A percentile compares a stretch with the other conserved stretches of the same genome.
Evolutionary conservation across 768 basidiomycete species (phyloP).

Genomic region (Basidioascus undulatus): DNA sequence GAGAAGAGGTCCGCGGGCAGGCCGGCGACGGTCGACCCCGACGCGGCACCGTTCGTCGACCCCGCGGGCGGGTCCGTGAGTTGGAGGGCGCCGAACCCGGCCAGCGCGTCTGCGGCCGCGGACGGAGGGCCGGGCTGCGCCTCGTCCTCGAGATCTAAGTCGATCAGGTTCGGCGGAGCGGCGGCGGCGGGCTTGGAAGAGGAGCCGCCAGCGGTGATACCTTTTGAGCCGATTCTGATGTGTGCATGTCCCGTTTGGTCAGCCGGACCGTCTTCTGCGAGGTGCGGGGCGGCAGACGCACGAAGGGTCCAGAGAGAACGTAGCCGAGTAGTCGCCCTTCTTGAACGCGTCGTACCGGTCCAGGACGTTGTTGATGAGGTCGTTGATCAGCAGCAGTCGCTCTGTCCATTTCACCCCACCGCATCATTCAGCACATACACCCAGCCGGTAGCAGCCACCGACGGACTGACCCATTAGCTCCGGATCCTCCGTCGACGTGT

Average conservation of each 20-base stretch:
- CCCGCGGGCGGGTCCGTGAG: too few species aligned
- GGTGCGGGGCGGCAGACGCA: slow-evolving; percentile 9
- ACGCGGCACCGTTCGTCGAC: too few species aligned
- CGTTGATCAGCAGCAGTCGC: slow-evolving; percentile 84
- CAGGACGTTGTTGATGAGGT: slow-evolving; percentile 84
- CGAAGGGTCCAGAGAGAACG: slow-evolving; percentile 21
- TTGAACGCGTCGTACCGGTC: slow-evolving; percentile 81
- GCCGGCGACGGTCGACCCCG: too few species aligned
- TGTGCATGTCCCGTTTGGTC: too few species aligned
- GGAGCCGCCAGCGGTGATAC: neutral
- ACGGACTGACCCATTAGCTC: slow-evolving; percentile 52
- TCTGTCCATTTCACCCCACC: too few species aligned
- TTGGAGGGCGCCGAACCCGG: too few species aligned
- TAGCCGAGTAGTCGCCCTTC: slow-evolving; percentile 50
- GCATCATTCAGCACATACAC: too few species aligned
- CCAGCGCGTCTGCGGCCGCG: too few species aligned
- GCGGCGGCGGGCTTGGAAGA: too few species aligned
- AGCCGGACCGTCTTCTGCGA: too few species aligned
- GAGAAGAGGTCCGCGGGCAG: slow-evolving; percentile 20
- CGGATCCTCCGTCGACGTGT: slow-evolving; percentile 68
- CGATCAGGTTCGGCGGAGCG: neutral
- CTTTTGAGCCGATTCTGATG: too few species aligned
- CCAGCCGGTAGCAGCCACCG: too few species aligned
- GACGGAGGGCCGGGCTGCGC: slow-evolving; percentile 41
- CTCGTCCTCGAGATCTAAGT: neutral